phyloP scores from a whole-genome alignment of 495 filamentous ascomycete genomes.

The Hyphodiscus hymeniophilus region DNA sequence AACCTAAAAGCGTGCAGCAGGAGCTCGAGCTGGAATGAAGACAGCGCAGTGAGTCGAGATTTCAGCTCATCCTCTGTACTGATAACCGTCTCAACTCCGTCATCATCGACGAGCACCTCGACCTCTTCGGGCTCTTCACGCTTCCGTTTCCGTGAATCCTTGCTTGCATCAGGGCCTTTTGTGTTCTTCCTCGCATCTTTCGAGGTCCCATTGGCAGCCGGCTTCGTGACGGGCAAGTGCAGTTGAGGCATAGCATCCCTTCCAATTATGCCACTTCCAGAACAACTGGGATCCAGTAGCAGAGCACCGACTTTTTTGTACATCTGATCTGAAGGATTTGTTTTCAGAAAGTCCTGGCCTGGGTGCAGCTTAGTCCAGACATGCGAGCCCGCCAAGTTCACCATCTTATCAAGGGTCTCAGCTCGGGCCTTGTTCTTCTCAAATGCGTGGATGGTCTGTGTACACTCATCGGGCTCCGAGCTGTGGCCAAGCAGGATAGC shows the following conservation, averaged over 20 bases:
- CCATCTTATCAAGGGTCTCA: constrained; percentile 72
- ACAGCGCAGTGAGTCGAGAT: constrained; percentile 59
- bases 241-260: constrained; percentile 65
- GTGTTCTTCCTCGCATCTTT: constrained; percentile 20
- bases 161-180: constrained; percentile 17
- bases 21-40: constrained; percentile 67
- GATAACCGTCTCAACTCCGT: constrained; percentile 31
- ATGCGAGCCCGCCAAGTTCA: constrained; percentile 62
- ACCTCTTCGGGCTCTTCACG: constrained; percentile 23
- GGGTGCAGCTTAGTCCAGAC: constrained; percentile 53
- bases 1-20: constrained; percentile 79
- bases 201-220: background rate
- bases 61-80: constrained; percentile 35
- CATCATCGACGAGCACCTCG: constrained; percentile 38
- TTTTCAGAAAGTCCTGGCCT: constrained; percentile 70
- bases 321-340: constrained; percentile 46
- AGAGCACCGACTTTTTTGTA: constrained; percentile 60
- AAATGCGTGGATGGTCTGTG: constrained; percentile 52
- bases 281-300: constrained; percentile 87
- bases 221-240: constrained; percentile 39
- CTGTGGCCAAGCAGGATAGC: constrained; percentile 47
- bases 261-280: constrained; percentile 87
- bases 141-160: constrained; percentile 27
- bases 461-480: constrained; percentile 19
- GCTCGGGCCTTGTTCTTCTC: constrained; percentile 62